A percentile compares a stretch with the other conserved stretches of the same genome.
Evolutionary conservation across 139 green algal species (phyloP).

Genomic region (Chlamydomonas asymmetrica): DNA sequence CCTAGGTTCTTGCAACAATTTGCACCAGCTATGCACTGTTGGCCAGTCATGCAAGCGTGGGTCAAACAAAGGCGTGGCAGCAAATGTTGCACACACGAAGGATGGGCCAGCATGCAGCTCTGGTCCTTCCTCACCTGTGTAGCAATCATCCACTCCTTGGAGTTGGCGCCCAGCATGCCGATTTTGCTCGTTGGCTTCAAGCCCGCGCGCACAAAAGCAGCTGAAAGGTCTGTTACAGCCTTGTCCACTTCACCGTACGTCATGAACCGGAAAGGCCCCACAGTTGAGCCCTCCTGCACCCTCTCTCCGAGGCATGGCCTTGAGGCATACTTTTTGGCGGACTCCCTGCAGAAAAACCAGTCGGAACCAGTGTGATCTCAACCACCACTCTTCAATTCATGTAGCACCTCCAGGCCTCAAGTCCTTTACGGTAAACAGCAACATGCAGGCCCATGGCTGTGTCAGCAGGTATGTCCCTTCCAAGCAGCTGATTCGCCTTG

Average conservation of each 20-base stretch:
- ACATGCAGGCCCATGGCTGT: too few relatives aligned
- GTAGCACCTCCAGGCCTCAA: too few relatives aligned
- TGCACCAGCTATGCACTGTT: too few relatives aligned
- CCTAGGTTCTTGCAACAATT: too few relatives aligned
- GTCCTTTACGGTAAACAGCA: too few relatives aligned
- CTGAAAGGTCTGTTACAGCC: slow-evolving; percentile 16
- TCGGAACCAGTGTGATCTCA: neutral
- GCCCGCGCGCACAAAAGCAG: slow-evolving; percentile 37
- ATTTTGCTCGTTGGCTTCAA: slow-evolving; percentile 40
- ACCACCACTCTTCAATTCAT: too few relatives aligned
- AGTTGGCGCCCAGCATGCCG: slow-evolving; percentile 64
- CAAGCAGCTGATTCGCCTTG: too few relatives aligned
- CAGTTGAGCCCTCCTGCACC: slow-evolving; percentile 2
- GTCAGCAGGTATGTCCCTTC: too few relatives aligned
- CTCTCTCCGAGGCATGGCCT: slow-evolving; percentile 51
- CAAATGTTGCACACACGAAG: neutral
- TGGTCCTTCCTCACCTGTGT: slow-evolving; percentile 56
- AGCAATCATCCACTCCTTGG: slow-evolving; percentile 71
- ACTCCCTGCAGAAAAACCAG: slow-evolving; percentile 6
- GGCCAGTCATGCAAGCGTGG: too few relatives aligned
- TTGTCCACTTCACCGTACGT: slow-evolving; percentile 49
- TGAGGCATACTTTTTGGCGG: slow-evolving; percentile 27
- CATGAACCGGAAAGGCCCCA: slow-evolving; percentile 47
- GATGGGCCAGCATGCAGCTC: neutral
- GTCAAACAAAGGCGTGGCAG: neutral